Evolutionary conservation across 164 flowering plant genomes (phyloP).

Genomic region (Paratinospora sagittata): DNA sequence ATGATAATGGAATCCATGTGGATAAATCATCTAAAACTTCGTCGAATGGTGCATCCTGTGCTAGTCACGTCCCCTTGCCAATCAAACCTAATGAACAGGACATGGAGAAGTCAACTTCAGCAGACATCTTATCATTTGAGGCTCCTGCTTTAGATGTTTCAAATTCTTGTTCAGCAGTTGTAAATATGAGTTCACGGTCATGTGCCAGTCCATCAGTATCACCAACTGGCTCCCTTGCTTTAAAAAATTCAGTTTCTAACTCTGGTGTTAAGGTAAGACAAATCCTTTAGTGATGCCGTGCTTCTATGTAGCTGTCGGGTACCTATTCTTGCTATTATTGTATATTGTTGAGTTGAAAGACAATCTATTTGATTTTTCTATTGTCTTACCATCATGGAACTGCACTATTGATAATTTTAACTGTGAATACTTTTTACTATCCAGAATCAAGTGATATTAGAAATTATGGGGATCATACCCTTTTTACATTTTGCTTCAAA

Average conservation of each 20-base stretch:
- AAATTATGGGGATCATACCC: neutral
- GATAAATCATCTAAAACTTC: conserved; percentile 14
- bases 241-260: conserved; percentile 26
- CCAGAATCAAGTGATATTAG: neutral
- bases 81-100: conserved; percentile 19
- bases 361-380: neutral
- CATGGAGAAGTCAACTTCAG: conserved; percentile 22
- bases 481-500: neutral
- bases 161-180: conserved; percentile 18
- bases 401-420: neutral
- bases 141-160: conserved; percentile 20
- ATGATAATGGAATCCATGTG: conserved; percentile 18
- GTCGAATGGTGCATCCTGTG: conserved; percentile 18
- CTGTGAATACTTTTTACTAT: neutral
- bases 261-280: conserved; percentile 40
- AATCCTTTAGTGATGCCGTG: neutral
- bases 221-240: conserved; percentile 23
- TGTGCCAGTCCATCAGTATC: conserved; percentile 20
- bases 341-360: neutral
- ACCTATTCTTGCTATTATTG: neutral
- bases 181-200: conserved; percentile 21
- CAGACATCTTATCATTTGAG: conserved; percentile 17
- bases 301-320: neutral
- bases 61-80: conserved; percentile 19
- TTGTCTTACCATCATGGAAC: neutral